Evolutionary conservation across 345 rosid species (phyloP).

Genomic region (Euphorbia lathyris): DNA sequence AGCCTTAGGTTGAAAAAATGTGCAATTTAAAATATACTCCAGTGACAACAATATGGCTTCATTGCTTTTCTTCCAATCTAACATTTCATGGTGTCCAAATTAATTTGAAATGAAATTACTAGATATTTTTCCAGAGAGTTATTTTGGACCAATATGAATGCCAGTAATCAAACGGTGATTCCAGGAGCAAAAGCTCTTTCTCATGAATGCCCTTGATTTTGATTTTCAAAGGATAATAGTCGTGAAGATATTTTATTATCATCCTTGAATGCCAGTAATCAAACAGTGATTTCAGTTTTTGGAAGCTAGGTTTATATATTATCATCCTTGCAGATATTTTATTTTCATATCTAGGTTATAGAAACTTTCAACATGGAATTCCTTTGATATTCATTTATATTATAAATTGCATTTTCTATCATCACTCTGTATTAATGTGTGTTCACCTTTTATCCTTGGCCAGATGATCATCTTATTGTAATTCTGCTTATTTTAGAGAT

Average conservation of each 20-base stretch:
- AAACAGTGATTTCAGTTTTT: background rate
- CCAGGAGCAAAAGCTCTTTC: too few species aligned
- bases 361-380: background rate
- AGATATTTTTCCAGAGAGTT: background rate
- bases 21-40: background rate
- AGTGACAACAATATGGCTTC: background rate
- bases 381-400: background rate
- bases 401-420: background rate
- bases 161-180: background rate
- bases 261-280: background rate
- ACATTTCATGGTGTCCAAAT: background rate
- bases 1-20: conserved; percentile 3
- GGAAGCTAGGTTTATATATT: background rate
- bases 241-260: too few species aligned
- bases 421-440: background rate
- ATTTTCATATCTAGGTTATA: background rate
- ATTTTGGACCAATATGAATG: background rate
- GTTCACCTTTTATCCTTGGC: background rate
- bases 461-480: background rate
- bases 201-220: too few species aligned
- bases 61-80: background rate
- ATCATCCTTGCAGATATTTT: background rate
- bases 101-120: conserved; percentile 11
- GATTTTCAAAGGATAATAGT: too few species aligned
- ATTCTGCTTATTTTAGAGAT: background rate